phyloP scores from a whole-genome alignment of 2,329 filamentous ascomycete genomes.

The Rhinocladiella similis region DNA sequence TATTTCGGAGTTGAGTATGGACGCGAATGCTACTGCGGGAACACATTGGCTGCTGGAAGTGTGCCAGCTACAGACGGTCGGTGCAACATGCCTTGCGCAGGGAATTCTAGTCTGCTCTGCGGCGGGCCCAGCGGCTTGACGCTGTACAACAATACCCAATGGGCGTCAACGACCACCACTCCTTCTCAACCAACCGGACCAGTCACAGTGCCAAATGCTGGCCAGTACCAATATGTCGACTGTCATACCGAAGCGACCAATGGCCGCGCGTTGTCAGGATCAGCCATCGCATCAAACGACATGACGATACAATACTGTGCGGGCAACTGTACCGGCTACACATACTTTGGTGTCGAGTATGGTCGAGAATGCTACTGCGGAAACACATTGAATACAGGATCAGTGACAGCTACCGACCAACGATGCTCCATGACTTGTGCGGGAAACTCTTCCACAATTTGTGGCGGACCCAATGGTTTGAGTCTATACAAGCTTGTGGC shows the following conservation, averaged over 20 bases:
- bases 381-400: slow-evolving; percentile 26
- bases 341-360: slow-evolving; percentile 43
- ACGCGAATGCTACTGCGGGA: slow-evolving; percentile 39
- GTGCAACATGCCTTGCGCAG: slow-evolving; percentile 48
- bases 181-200: slow-evolving; percentile 17
- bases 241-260: slow-evolving; percentile 22
- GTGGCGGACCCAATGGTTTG: slow-evolving; percentile 31
- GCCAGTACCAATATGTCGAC: slow-evolving; percentile 21
- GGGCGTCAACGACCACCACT: slow-evolving; percentile 7
- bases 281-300: slow-evolving; percentile 12
- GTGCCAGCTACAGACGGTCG: slow-evolving; percentile 18
- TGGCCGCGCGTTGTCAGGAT: slow-evolving; percentile 22
- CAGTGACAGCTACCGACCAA: slow-evolving; percentile 16
- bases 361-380: slow-evolving; percentile 38
- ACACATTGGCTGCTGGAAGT: slow-evolving; percentile 27
- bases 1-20: slow-evolving; percentile 38
- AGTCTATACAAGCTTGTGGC: slow-evolving; percentile 23
- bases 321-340: slow-evolving; percentile 29
- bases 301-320: slow-evolving; percentile 24
- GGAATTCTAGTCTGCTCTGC: slow-evolving; percentile 40
- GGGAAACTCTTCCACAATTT: slow-evolving; percentile 31
- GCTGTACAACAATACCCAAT: slow-evolving; percentile 19
- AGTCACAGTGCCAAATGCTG: slow-evolving; percentile 15
- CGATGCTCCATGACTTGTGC: slow-evolving; percentile 27
- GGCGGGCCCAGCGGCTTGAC: slow-evolving; percentile 54